Percentiles rank a stretch among this genome's conserved stretches.
These are phyloP conservation scores for Mycena rosella DNA, from an alignment of 768 basidiomycete genomes.

Conservation along the genomic window DNA sequence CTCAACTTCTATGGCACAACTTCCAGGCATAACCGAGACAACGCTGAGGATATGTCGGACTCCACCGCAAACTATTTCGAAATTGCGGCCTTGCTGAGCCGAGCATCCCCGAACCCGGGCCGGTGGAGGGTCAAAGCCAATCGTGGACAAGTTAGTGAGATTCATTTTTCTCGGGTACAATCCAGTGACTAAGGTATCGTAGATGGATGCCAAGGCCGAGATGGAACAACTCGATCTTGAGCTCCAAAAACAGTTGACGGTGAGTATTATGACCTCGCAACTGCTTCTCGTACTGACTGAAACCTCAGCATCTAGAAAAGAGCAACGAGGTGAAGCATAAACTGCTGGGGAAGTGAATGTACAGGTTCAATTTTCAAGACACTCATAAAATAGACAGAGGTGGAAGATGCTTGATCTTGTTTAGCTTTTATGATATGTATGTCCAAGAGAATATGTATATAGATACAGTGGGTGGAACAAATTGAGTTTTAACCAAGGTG, in stretches of 20 bases:
- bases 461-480: not conserved
- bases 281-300: no score
- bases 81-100: no score
- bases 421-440: no score
- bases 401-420: no score
- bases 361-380: not conserved
- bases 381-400: no score
- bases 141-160: not conserved
- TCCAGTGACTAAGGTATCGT: not conserved
- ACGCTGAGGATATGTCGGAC: no score
- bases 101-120: no score
- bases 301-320: not conserved
- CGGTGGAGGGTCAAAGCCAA: no score
- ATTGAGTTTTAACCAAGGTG: not conserved
- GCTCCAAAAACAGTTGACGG: not conserved
- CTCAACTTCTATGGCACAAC: no score
- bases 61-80: no score
- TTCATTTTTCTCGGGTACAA: not conserved
- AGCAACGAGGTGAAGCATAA: slow-evolving; percentile 2
- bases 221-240: slow-evolving; percentile 7
- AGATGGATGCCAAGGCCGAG: slow-evolving; percentile 10
- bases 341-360: not conserved
- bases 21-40: no score
- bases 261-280: not conserved
- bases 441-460: no score